Evolutionary conservation across 2,329 filamentous ascomycete genomes (phyloP).

Genomic region (Sphaceloma murrayae): DNA sequence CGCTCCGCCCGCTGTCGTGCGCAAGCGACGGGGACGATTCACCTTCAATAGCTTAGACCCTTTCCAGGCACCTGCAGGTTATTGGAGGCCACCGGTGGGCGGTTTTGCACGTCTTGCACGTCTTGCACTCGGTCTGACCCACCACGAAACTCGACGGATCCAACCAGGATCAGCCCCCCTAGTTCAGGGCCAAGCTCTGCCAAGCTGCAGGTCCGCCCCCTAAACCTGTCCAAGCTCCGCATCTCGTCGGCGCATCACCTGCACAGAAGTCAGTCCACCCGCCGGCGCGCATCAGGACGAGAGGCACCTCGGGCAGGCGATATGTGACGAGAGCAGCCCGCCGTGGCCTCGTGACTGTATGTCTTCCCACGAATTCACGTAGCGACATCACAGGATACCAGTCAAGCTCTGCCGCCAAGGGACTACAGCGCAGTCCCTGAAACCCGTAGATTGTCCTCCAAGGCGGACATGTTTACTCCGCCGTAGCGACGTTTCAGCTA

Average conservation of each 20-base stretch:
- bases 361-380: background rate
- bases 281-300: background rate
- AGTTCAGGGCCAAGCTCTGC: conserved; percentile 5
- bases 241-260: conserved; percentile 1
- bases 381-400: background rate
- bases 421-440: conserved; percentile 9
- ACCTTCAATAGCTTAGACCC: no score
- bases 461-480: conserved; percentile 14
- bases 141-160: no score
- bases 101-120: background rate
- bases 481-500: conserved; percentile 14
- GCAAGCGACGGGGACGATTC: no score
- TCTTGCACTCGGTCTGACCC: background rate
- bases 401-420: conserved; percentile 9
- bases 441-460: conserved; percentile 11
- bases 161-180: no score
- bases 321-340: background rate
- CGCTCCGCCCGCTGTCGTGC: no score
- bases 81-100: conserved; percentile 9
- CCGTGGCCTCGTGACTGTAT: background rate
- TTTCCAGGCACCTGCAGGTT: background rate
- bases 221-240: no score
- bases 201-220: conserved; percentile 14
- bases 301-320: background rate
- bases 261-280: conserved; percentile 4